Conservation (phyloP, 2,329 filamentous ascomycete species). For the Xylariomycetidae sp. region DNA sequence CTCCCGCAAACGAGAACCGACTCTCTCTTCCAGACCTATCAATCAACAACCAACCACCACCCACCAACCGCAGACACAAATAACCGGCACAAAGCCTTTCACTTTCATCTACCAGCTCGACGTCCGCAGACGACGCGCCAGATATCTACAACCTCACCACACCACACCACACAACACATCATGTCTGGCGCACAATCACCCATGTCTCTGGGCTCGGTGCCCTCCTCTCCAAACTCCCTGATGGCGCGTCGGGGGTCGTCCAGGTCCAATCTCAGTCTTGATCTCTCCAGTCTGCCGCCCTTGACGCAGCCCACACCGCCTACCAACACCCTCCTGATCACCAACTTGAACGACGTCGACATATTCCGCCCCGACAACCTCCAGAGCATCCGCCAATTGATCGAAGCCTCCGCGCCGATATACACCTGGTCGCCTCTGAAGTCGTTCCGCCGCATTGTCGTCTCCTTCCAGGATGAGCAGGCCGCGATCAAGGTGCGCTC, state of each 20-base stretch:
- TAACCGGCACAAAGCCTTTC: neutral
- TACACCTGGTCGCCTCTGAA: conserved; percentile 76
- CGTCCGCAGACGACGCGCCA: no score
- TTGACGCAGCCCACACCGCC: conserved; percentile 66
- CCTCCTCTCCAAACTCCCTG: conserved; percentile 24
- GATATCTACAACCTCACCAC: neutral
- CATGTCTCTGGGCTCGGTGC: conserved; percentile 16
- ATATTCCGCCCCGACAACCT: conserved; percentile 72
- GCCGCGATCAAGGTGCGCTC: conserved; percentile 65
- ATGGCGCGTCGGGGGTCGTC: conserved; percentile 36
- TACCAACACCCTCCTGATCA: conserved; percentile 80
- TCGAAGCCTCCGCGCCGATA: conserved; percentile 63
- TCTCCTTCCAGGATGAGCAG: conserved; percentile 67
- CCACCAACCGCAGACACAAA: neutral
- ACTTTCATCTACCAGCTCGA: neutral
- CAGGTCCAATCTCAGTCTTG: conserved; percentile 56
- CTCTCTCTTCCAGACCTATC: no score
- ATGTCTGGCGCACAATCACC: conserved; percentile 23
- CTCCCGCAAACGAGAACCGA: neutral
- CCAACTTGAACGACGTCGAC: conserved; percentile 66
- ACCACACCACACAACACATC: conserved; percentile 1
- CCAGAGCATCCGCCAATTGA: conserved; percentile 64
- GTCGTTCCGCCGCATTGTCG: conserved; percentile 75
- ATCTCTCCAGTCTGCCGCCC: conserved; percentile 66
- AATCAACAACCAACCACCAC: neutral